phyloP scores from a whole-genome alignment of 495 filamentous ascomycete genomes.

The Apiosordaria backusii region DNA sequence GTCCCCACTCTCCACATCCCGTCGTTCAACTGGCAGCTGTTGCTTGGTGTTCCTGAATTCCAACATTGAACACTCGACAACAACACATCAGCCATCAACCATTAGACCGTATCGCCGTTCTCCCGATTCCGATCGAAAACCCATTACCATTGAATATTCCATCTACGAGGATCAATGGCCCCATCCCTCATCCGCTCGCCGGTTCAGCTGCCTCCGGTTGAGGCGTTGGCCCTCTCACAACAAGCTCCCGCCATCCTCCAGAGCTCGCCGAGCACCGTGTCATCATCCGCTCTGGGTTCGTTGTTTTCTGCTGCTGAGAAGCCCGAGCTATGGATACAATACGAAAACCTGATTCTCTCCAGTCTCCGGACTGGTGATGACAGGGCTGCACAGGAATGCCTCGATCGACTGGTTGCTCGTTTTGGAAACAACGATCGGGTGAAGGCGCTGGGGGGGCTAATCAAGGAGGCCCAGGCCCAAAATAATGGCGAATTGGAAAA shows the following conservation, averaged over 20 bases:
- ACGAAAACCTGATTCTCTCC: slow-evolving; percentile 80
- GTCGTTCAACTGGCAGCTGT: background rate
- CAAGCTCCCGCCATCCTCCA: slow-evolving; percentile 68
- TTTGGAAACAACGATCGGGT: slow-evolving; percentile 87
- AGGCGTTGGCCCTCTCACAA: slow-evolving; percentile 69
- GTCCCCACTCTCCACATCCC: background rate
- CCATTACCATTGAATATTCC: background rate
- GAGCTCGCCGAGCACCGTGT: slow-evolving; percentile 43
- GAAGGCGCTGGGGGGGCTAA: slow-evolving; percentile 74
- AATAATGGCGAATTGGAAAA: slow-evolving; percentile 58
- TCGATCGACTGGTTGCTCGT: slow-evolving; percentile 68
- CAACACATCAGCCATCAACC: background rate
- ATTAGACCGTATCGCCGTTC: no score
- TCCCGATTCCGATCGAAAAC: background rate
- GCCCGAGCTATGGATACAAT: slow-evolving; percentile 71
- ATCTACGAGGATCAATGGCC: slow-evolving; percentile 33
- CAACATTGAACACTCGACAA: background rate
- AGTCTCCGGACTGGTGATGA: slow-evolving; percentile 87
- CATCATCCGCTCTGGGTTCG: slow-evolving; percentile 50
- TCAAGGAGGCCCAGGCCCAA: slow-evolving; percentile 78
- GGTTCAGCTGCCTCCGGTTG: slow-evolving; percentile 44
- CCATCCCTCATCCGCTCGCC: slow-evolving; percentile 50
- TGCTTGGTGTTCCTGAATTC: background rate
- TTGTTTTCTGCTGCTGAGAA: slow-evolving; percentile 60
- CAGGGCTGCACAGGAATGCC: slow-evolving; percentile 64